A percentile compares a stretch with the other conserved stretches of the same genome.
Conservation (phyloP, 192 early-diverging fungal genomes). For the Coemansia sp. region DNA sequence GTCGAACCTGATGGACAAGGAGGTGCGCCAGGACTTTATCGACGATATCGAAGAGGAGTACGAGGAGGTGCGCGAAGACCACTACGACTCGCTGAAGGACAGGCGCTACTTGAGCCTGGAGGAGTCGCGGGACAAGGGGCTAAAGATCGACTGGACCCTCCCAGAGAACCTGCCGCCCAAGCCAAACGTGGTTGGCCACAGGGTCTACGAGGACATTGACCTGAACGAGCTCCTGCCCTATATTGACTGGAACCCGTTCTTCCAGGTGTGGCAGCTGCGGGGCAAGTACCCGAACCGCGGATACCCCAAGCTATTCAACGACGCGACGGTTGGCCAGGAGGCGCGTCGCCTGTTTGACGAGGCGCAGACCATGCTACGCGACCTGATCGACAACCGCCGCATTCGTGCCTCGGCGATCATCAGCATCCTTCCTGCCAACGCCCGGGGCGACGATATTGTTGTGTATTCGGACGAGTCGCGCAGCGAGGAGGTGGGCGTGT, state of each 20-base stretch:
- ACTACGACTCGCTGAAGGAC: constrained; percentile 88
- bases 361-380: constrained; percentile 71
- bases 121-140: constrained; percentile 59
- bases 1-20: constrained; percentile 75
- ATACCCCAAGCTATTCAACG: constrained; percentile 95
- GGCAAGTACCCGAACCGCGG: constrained; percentile 96
- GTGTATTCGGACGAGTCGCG: constrained; percentile 75
- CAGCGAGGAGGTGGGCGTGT: constrained; percentile 60
- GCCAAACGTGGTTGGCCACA: constrained; percentile 78
- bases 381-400: constrained; percentile 68
- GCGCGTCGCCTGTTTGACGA: constrained; percentile 87
- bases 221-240: constrained; percentile 69
- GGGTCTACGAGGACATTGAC: constrained; percentile 69
- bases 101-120: constrained; percentile 66
- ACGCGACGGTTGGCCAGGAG: constrained; percentile 86
- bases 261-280: constrained; percentile 95
- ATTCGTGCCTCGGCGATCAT: constrained; percentile 73
- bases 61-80: constrained; percentile 87
- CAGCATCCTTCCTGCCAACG: constrained; percentile 84
- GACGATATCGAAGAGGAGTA: constrained; percentile 90
- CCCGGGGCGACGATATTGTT: constrained; percentile 84
- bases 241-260: constrained; percentile 99
- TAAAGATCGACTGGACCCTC: constrained; percentile 66
- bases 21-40: constrained; percentile 75
- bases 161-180: constrained; percentile 61